These are phyloP conservation scores for Yueomyces sp. DNA, from an alignment of 1,139 yeast species.

Conservation along the genomic window DNA sequence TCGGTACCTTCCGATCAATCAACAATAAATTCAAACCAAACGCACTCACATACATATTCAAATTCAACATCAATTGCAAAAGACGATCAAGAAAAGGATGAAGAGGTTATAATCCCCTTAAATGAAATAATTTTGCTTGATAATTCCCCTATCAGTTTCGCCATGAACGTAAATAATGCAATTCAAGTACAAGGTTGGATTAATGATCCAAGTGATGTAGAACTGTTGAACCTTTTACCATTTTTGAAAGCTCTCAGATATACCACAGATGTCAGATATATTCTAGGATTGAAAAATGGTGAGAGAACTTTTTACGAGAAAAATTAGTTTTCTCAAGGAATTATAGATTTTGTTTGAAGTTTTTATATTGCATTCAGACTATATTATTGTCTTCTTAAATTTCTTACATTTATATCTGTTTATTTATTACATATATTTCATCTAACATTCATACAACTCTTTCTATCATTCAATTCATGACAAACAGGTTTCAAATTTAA, in stretches of 20 bases:
- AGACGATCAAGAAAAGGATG: background rate
- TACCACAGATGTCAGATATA: constrained; percentile 76
- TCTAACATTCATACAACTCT: no score
- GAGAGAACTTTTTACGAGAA: constrained; percentile 40
- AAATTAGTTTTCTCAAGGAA: no score
- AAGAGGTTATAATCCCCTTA: constrained; percentile 18
- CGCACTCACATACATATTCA: background rate
- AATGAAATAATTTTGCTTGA: constrained; percentile 72
- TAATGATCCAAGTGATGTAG: constrained; percentile 82
- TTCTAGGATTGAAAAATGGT: constrained; percentile 67
- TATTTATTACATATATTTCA: no score
- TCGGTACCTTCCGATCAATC: background rate
- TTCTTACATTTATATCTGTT: no score
- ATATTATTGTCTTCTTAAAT: no score
- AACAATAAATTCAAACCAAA: background rate
- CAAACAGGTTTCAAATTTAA: no score
- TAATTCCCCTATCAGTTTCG: constrained; percentile 84
- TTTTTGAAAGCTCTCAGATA: constrained; percentile 65
- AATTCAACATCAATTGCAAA: background rate
- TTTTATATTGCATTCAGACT: no score
- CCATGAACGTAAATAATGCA: constrained; percentile 76
- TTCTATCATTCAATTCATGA: no score
- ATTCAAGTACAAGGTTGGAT: constrained; percentile 96
- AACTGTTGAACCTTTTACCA: constrained; percentile 69
- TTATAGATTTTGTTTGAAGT: no score